A percentile compares a stretch with the other conserved stretches of the same genome.
These are phyloP conservation scores for Chaetothyriales sp. DNA, from an alignment of 2,329 filamentous ascomycete genomes.

Conservation along the genomic window DNA sequence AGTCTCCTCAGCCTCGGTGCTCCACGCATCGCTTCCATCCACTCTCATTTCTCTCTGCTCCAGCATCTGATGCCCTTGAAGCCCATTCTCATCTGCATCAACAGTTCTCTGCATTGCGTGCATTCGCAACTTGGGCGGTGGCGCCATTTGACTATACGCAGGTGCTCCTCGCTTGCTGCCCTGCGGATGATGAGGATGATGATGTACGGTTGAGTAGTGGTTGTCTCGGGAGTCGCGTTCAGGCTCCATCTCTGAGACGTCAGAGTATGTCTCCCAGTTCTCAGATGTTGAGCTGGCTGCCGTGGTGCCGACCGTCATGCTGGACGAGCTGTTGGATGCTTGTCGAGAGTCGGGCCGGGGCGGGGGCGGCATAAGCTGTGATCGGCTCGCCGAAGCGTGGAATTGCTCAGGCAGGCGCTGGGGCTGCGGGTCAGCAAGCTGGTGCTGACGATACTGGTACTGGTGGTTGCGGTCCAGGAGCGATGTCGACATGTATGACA, in stretches of 20 bases:
- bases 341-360: conserved; percentile 39
- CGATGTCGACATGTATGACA: conserved; percentile 34
- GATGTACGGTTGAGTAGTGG: conserved; percentile 43
- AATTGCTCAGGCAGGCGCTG: conserved; percentile 12
- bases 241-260: conserved; percentile 60
- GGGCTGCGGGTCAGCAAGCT: background rate
- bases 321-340: conserved; percentile 54
- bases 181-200: conserved; percentile 25
- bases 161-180: conserved; percentile 11
- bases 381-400: conserved; percentile 3
- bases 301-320: conserved; percentile 37
- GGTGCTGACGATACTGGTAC: conserved; percentile 11
- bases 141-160: conserved; percentile 14
- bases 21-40: conserved; percentile 18
- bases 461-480: conserved; percentile 25
- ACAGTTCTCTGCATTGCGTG: conserved; percentile 5
- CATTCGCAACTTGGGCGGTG: conserved; percentile 25
- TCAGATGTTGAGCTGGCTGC: conserved; percentile 58
- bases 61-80: conserved; percentile 6
- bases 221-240: conserved; percentile 62
- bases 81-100: conserved; percentile 11
- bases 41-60: conserved; percentile 4
- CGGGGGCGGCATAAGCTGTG: conserved; percentile 17
- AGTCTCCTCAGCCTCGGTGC: conserved; percentile 17
- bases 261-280: conserved; percentile 96